Evolutionary conservation across 108 stramenopile genomes (phyloP), one percentile per base, ranked within the genome.

Genomic region (Cyclotella cryptica): DNA sequence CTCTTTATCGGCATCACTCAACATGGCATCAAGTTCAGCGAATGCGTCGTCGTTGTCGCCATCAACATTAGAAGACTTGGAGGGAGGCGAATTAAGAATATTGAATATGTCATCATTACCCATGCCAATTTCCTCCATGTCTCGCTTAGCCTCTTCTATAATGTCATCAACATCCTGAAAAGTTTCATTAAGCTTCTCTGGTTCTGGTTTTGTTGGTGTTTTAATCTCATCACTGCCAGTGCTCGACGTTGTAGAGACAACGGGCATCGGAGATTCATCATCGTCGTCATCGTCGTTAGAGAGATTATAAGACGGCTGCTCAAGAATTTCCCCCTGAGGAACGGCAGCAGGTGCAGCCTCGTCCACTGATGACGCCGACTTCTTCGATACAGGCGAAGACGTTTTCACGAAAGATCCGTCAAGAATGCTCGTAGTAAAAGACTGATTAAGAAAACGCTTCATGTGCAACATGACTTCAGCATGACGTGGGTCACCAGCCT

Each of bases 1-100:
- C 72, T 95, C 94, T 52, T 90, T 81, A 60, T 95, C 94, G 13
- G 94, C 94, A 58, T 87, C 91, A 54, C 69, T 85, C 24, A 93
- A 70, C 94, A 95, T 95, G 54, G 89, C 90, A 72, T 95, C 92
- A 69, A 95, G 84, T 66, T 92, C 94, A 35, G 90, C 89, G 66
- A 90, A 82, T 51, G 86, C 72, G 69, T 92, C 90, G 63, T 84
- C 83, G 53, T 77, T 71, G 55, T 65, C 84, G 17, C 55, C 59
- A 13, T 69, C 76, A 45, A 42, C 66, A 30, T 35, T 22, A 22
- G 3, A 22, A 81, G 65, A 57, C 61, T 74, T 30, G 1, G 67
- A 13, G 15, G 63, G 62, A 42, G 75, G 62, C 39, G 82, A 71
- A 60, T 80, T 70, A 12, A 78, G 35, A 44, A 78, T 83, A 30